phyloP scores from a whole-genome alignment of 2,329 filamentous ascomycete genomes.

The Escovopsis sp. region DNA sequence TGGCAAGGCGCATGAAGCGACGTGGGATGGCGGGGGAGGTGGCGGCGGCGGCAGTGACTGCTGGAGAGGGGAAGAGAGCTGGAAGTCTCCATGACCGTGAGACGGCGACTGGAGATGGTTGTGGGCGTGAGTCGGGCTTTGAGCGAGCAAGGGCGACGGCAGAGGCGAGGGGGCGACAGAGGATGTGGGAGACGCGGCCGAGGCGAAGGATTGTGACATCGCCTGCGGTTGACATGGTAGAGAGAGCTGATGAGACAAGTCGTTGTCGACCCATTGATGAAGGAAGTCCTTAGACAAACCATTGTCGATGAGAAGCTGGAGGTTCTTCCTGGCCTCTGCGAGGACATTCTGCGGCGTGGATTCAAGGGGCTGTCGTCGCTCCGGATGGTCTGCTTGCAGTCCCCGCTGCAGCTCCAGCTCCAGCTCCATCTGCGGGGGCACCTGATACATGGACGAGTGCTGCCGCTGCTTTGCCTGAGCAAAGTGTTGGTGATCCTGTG shows the following conservation, averaged over 20 bases:
- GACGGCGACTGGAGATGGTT: slow-evolving; percentile 4
- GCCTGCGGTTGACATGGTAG: slow-evolving; percentile 6
- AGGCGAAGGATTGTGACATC: slow-evolving; percentile 1
- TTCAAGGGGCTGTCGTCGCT: slow-evolving; percentile 15
- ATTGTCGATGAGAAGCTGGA: slow-evolving; percentile 30
- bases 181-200: slow-evolving; percentile 2
- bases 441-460: too few relatives aligned
- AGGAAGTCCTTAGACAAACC: slow-evolving; percentile 28
- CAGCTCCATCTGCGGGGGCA: too few relatives aligned
- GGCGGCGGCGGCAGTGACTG: slow-evolving; percentile 18
- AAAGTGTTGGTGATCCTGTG: slow-evolving; percentile 3
- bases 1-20: slow-evolving; percentile 7
- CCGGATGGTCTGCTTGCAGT: slow-evolving; percentile 3
- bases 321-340: slow-evolving; percentile 28
- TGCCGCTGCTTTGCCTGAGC: too few relatives aligned
- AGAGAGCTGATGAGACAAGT: slow-evolving; percentile 18
- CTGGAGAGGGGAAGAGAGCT: slow-evolving; percentile 13
- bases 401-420: neutral
- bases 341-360: slow-evolving; percentile 26
- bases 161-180: slow-evolving; percentile 7
- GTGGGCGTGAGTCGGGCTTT: slow-evolving; percentile 3
- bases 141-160: slow-evolving; percentile 5
- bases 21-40: slow-evolving; percentile 16
- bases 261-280: slow-evolving; percentile 26
- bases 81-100: slow-evolving; percentile 5